Evolutionary conservation across 495 filamentous ascomycete species (phyloP).

Genomic region (Aspergillus sclerotioniger): DNA sequence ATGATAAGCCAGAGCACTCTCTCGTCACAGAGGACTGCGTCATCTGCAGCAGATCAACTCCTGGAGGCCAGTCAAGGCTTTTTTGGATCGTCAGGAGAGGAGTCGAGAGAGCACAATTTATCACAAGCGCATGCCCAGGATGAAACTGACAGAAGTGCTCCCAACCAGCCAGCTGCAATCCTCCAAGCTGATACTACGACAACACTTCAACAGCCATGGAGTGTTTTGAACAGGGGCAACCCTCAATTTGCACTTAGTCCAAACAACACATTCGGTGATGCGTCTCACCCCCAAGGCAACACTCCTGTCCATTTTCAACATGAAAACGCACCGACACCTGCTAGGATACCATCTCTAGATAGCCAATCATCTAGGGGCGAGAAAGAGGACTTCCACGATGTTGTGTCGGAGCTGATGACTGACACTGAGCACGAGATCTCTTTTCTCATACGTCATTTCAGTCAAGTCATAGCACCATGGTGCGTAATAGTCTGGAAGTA

Average conservation of each 20-base stretch:
- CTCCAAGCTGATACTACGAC: not conserved
- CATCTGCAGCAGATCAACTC: not conserved
- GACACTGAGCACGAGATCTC: constrained; percentile 41
- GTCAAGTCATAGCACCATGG: constrained; percentile 37
- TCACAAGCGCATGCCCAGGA: not conserved
- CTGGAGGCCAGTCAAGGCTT: not conserved
- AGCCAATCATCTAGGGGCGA: constrained; percentile 31
- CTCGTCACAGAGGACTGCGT: not conserved
- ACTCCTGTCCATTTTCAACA: not conserved
- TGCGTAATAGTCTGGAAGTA: constrained; percentile 15
- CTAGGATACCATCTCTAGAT: not conserved
- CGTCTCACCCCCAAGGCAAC: not conserved
- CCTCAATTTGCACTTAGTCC: not conserved
- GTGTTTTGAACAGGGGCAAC: not conserved
- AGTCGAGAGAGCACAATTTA: not conserved
- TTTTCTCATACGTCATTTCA: constrained; percentile 39
- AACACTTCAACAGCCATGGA: not conserved
- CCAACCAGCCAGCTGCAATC: not conserved
- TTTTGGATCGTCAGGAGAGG: not conserved
- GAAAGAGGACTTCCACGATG: constrained; percentile 38
- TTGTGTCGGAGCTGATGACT: constrained; percentile 43
- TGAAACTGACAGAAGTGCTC: not conserved
- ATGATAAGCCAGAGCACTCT: not conserved
- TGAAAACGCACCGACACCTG: constrained; percentile 7
- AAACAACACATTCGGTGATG: not conserved